phyloP scores from a whole-genome alignment of 1,284 basidiomycete species.

The Meripilus lineatus region DNA sequence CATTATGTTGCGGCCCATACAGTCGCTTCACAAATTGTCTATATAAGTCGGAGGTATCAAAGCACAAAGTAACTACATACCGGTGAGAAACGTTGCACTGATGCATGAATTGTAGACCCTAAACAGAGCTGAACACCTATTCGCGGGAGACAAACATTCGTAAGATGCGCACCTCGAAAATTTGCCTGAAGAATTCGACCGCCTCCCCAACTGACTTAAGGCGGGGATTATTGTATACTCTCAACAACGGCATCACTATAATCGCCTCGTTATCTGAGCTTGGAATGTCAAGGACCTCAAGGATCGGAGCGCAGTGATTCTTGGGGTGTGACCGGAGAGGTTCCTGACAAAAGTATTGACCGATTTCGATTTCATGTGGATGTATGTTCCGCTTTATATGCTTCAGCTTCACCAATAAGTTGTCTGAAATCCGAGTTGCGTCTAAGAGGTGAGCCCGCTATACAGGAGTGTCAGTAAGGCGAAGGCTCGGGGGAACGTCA shows the following conservation, averaged over 20 bases:
- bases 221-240: background rate
- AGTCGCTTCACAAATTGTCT: slow-evolving; percentile 27
- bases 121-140: too few relatives aligned
- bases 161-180: background rate
- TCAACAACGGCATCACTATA: slow-evolving; percentile 1
- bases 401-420: slow-evolving; percentile 19
- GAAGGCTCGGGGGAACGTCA: background rate
- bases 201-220: background rate
- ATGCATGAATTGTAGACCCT: slow-evolving; percentile 39
- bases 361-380: slow-evolving; percentile 5
- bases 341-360: background rate
- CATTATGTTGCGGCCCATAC: slow-evolving; percentile 29
- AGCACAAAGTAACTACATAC: slow-evolving; percentile 15
- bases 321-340: background rate
- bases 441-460: slow-evolving; percentile 15
- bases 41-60: too few relatives aligned
- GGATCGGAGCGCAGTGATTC: slow-evolving; percentile 2
- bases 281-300: slow-evolving; percentile 3
- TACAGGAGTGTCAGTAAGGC: background rate
- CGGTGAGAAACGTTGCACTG: slow-evolving; percentile 33
- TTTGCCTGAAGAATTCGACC: slow-evolving; percentile 1
- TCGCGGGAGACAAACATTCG: background rate
- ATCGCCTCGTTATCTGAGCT: background rate
- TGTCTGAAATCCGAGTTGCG: slow-evolving; percentile 20
- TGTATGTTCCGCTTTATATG: slow-evolving; percentile 6